These are phyloP conservation scores for Grosmannia serpens DNA, from an alignment of 2,329 filamentous ascomycete species.

Conservation along the genomic window DNA sequence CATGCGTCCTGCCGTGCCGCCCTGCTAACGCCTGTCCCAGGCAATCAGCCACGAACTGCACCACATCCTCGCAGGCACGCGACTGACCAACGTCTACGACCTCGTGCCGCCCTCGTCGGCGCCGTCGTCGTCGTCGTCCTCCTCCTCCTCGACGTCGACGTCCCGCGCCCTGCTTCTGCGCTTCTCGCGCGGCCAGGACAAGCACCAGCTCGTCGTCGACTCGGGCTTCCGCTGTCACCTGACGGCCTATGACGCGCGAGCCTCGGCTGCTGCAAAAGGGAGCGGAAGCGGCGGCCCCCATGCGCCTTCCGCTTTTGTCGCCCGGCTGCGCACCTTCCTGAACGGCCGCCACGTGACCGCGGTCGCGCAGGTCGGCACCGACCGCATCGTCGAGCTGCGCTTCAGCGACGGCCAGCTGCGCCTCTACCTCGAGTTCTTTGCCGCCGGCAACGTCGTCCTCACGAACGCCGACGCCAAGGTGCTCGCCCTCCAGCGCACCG, in stretches of 20 bases:
- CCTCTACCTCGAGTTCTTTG: slow-evolving; percentile 91
- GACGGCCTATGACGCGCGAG: slow-evolving; percentile 70
- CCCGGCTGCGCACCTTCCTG: slow-evolving; percentile 73
- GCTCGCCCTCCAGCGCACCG: slow-evolving; percentile 56
- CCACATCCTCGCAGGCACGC: slow-evolving; percentile 59
- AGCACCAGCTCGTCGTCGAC: slow-evolving; percentile 85
- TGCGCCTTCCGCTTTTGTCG: slow-evolving; percentile 75
- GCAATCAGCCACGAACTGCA: slow-evolving; percentile 92
- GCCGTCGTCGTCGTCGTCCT: not conserved
- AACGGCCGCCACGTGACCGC: slow-evolving; percentile 76
- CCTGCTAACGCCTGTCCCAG: slow-evolving; percentile 31
- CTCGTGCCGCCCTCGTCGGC: slow-evolving; percentile 29
- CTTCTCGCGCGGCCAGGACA: slow-evolving; percentile 79
- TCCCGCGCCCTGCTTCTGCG: slow-evolving; percentile 94
- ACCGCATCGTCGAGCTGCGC: slow-evolving; percentile 81
- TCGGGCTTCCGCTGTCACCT: slow-evolving; percentile 93
- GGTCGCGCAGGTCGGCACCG: slow-evolving; percentile 79
- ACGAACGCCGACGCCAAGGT: slow-evolving; percentile 79
- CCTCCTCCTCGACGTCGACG: slow-evolving; percentile 1
- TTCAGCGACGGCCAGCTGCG: slow-evolving; percentile 87
- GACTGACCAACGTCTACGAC: slow-evolving; percentile 91
- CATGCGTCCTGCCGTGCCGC: not conserved
- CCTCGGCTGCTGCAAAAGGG: slow-evolving; percentile 49
- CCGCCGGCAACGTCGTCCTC: slow-evolving; percentile 83
- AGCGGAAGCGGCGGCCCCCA: slow-evolving; percentile 1